Percentiles rank a stretch among this genome's conserved stretches.
These are phyloP conservation scores for Helichrysum umbraculigerum DNA, from an alignment of 129 eudicot species.

Conservation along the genomic window DNA sequence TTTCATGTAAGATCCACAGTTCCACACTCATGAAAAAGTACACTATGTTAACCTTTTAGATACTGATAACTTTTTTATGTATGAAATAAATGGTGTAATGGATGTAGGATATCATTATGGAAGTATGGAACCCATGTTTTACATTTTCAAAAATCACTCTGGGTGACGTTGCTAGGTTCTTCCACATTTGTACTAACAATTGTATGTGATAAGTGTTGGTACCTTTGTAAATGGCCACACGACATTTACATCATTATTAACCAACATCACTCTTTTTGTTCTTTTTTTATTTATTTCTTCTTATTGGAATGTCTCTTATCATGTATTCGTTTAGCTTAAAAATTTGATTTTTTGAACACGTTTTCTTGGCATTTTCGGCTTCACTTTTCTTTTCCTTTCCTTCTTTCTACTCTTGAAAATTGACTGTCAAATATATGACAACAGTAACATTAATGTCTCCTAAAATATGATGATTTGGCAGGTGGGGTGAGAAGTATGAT, in stretches of 20 bases:
- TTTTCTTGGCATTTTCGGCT: background rate
- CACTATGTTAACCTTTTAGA: background rate
- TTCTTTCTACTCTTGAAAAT: background rate
- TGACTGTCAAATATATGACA: background rate
- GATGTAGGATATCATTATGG: background rate
- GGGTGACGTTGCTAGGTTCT: background rate
- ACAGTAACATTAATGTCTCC: background rate
- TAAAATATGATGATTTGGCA: conserved; percentile 26
- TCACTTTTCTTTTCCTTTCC: background rate
- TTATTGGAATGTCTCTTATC: background rate
- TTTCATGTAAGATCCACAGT: background rate
- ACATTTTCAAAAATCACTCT: background rate
- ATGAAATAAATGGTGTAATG: background rate
- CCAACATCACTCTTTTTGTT: background rate
- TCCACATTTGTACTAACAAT: background rate
- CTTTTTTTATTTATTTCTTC: background rate
- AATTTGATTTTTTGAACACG: background rate
- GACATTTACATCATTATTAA: background rate
- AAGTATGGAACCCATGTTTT: background rate
- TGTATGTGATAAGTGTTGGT: background rate
- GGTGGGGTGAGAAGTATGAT: conserved; percentile 96
- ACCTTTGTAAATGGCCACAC: background rate
- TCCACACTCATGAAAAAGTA: background rate
- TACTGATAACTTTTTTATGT: background rate
- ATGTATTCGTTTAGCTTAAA: background rate